Conservation (phyloP, 106 monocot species). For the Dioscorea alata region DNA sequence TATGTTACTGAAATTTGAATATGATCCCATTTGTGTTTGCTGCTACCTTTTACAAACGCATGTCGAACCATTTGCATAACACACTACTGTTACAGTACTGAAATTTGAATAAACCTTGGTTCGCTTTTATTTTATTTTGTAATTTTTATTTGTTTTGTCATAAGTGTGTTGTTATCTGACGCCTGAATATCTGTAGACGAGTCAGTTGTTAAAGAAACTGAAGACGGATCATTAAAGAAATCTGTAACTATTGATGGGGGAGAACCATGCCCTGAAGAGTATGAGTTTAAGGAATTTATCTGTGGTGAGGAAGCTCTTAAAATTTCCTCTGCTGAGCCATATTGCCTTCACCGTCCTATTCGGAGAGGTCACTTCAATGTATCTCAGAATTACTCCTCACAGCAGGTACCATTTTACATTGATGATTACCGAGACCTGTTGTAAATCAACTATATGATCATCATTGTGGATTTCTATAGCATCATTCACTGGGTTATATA, state of each 20-base stretch:
- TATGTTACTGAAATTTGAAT: too few relatives aligned
- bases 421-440: too few relatives aligned
- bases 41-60: too few relatives aligned
- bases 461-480: too few relatives aligned
- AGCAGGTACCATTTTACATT: slow-evolving; percentile 52
- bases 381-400: slow-evolving; percentile 70
- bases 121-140: too few relatives aligned
- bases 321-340: slow-evolving; percentile 74
- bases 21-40: too few relatives aligned
- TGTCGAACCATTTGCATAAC: too few relatives aligned
- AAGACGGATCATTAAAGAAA: slow-evolving; percentile 18
- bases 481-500: too few relatives aligned
- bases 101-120: too few relatives aligned
- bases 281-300: slow-evolving; percentile 52
- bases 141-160: too few relatives aligned
- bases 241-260: slow-evolving; percentile 15
- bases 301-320: slow-evolving; percentile 89
- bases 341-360: slow-evolving; percentile 72
- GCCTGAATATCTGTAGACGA: slow-evolving; percentile 22
- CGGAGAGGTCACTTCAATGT: slow-evolving; percentile 94
- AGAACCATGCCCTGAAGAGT: slow-evolving; percentile 27
- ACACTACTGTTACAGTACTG: too few relatives aligned
- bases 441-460: too few relatives aligned
- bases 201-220: slow-evolving; percentile 18
- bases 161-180: background rate